Base-by-base conservation (phyloP, 331 rosid genomes). In the Spiraea crenata region DNA sequence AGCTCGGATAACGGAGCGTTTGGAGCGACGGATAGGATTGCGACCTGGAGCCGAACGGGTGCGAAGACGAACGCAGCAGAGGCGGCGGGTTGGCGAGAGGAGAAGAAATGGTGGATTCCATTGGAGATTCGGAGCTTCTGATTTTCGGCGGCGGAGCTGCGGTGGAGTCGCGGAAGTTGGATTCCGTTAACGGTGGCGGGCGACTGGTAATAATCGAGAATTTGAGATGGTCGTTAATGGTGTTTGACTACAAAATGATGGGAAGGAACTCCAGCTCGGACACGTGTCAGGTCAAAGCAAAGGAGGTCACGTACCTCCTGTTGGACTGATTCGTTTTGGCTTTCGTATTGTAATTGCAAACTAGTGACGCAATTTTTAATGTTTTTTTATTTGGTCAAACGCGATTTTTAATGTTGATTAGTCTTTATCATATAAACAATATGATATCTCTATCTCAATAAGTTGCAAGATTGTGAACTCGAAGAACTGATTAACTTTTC, bases 61-160 rank as follows among this genome's bases (percentile, higher is more conserved):
- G 74, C 48, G 66, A 45, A 31, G 77, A 46, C 1, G 39, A 69
- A 71, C 66, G 80, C 15, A 80, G 58, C 44, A 85, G 51, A 14
- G 46, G 62, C 65, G 55, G 17, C 20, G 72, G 17, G 48, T 65
- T 68, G 25, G 72, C 66, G 56, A 71, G 65, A 46, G 82, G 75
- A 44, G 75, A 57, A 5, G 77, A 74, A 44, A 80, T 52, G 19
- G 82, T 74, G 34, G 77, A 57, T 70, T 91, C 92, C 96, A 89
- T 87, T 38, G 44, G 15, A 13, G 7, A 47, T 31, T 56, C 12
- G 2, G 6, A 57, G 54, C 5, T 10, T 64, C 63, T 46, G 44
- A 49, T 25, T 0, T 60, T 45, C 31, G 31, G 31, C 31, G 31
- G 31, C 31, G 31, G 31, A 25, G 31, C 31, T 25, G 31, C 31